Conservation (phyloP, 805 yeast species). For the Wickerhamomyces chaumierensis region DNA sequence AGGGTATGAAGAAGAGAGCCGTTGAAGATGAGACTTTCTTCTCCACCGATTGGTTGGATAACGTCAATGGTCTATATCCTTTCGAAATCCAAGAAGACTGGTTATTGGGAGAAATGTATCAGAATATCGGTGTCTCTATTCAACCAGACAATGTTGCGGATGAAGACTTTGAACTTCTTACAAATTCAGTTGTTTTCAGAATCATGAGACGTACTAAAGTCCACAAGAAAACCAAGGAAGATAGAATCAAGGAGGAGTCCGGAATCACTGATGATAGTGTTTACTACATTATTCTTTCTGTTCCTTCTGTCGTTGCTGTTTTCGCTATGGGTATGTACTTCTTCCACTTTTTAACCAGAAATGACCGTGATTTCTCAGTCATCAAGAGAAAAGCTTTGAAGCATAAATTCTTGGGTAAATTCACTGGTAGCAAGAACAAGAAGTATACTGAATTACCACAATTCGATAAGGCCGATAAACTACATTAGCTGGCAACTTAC, state of each 20-base stretch:
- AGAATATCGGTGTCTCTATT: conserved; percentile 51
- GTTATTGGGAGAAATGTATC: conserved; percentile 43
- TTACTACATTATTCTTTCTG: conserved; percentile 53
- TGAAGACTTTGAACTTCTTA: conserved; percentile 50
- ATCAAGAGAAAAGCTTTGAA: conserved; percentile 26
- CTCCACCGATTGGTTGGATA: conserved; percentile 61
- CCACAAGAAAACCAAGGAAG: conserved; percentile 30
- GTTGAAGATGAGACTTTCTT: conserved; percentile 37
- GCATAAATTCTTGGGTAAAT: conserved; percentile 29
- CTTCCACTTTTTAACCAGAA: conserved; percentile 44
- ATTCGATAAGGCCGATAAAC: conserved; percentile 16
- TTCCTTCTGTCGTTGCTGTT: conserved; percentile 56
- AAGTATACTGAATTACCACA: conserved; percentile 31
- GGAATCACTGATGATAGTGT: conserved; percentile 34
- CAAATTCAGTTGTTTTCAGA: conserved; percentile 40
- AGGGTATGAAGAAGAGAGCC: conserved; percentile 44
- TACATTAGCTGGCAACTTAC: not conserved
- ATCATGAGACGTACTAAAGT: conserved; percentile 29
- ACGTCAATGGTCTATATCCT: conserved; percentile 52
- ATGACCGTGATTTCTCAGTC: conserved; percentile 41
- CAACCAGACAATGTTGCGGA: conserved; percentile 62
- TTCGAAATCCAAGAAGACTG: conserved; percentile 52
- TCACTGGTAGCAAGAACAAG: conserved; percentile 26
- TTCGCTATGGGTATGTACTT: conserved; percentile 54
- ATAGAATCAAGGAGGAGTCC: conserved; percentile 30